Base-by-base conservation (phyloP, 2,329 filamentous ascomycete genomes). In the Calonectria leucothoes region DNA sequence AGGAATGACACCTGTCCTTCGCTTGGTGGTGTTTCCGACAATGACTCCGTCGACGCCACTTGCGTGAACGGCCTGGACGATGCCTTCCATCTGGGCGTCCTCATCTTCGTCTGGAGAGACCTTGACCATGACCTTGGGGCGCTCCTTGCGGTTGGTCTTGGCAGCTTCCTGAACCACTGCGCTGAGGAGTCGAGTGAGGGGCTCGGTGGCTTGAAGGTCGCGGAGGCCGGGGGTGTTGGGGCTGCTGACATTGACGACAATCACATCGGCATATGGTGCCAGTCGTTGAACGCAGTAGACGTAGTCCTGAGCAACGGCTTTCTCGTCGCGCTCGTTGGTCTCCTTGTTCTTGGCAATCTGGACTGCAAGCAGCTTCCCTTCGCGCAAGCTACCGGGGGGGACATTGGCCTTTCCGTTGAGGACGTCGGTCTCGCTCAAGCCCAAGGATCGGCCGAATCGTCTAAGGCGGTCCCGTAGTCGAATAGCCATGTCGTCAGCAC, bases 181-280 rank as follows among this genome's bases (percentile, higher is more conserved):
- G 12, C 89, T 91, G 49, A 99, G 87, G 59, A 99, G 93, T 51
- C 91, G 88, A 2, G 95, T 96, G 70, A 99, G 86, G 1, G 96
- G 96, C 76, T 94, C 95, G 0, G 93, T 91, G 3, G 94, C 94
- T 85, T 99, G 97, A 45, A 99, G 88, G 70, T 95, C 94, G 29
- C 97, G 92, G 63, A 98, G 89, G 0, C 97, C 96, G 0, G 96
- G 96, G 0, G 96, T 98, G 86, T 99, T 99, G 29, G 97, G 97
- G 79, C 94, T 97, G 81, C 95, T 98, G 64, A 99, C 97, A 81
- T 99, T 99, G 81, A 99, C 97, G 10, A 98, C 96, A n/a, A 99
- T 87, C 42, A 99, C 94, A 81, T 99, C 97, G 14, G 97, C 95
- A 82, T 98, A 99, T 65, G 90, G 93, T 5, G 94, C 97, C 45